Percentiles rank a stretch among this genome's conserved stretches.
Conservation (phyloP, 495 filamentous ascomycete species). For the Letharia lupina region DNA sequence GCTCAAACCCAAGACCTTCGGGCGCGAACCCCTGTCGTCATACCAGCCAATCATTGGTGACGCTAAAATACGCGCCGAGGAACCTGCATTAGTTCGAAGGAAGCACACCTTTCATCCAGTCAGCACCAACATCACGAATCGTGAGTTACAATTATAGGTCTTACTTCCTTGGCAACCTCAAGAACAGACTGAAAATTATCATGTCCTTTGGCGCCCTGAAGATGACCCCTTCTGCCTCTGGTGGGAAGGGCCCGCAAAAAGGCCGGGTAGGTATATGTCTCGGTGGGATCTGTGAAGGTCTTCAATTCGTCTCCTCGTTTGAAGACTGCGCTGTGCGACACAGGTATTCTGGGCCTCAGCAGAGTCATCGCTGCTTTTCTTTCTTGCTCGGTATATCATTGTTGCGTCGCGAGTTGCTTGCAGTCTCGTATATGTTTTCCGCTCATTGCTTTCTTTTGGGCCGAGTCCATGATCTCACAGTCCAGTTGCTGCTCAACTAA, state of each 20-base stretch:
- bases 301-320: conserved; percentile 1
- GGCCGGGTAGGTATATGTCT: conserved; percentile 9
- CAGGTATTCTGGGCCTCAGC: background rate
- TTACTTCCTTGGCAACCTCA: background rate
- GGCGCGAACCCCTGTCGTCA: background rate
- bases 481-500: background rate
- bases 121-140: conserved; percentile 5
- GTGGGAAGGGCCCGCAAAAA: background rate
- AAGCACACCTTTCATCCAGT: conserved; percentile 10
- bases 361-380: background rate
- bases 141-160: conserved; percentile 17
- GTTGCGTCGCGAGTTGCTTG: background rate
- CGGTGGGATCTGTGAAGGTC: background rate
- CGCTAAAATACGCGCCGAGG: conserved; percentile 13
- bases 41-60: background rate
- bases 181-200: background rate
- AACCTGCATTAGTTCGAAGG: conserved; percentile 14
- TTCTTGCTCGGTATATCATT: background rate
- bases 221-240: background rate
- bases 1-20: background rate
- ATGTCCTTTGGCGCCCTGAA: conserved; percentile 9
- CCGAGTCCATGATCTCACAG: background rate
- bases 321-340: conserved; percentile 4
- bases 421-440: background rate
- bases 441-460: background rate